These are phyloP conservation scores for Tirmania nivea DNA, from an alignment of 495 filamentous ascomycete genomes.

Conservation along the genomic window DNA sequence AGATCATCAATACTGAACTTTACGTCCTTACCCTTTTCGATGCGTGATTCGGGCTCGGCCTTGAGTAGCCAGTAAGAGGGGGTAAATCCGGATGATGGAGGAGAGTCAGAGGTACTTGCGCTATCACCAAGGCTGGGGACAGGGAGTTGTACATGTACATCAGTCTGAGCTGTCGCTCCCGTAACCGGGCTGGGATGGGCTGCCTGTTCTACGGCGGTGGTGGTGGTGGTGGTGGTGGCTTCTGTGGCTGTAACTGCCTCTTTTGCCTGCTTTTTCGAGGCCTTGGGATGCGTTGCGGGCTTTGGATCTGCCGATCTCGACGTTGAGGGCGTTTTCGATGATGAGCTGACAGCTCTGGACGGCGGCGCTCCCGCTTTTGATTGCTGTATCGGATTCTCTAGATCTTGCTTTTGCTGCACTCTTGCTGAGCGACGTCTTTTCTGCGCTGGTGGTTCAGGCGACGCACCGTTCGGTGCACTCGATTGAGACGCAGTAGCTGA, in stretches of 20 bases:
- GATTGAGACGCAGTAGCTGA: too few species aligned
- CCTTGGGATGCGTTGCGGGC: not conserved
- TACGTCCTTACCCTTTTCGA: conserved; percentile 70
- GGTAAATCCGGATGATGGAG: too few species aligned
- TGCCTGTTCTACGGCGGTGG: too few species aligned
- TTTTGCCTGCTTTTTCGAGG: conserved; percentile 1
- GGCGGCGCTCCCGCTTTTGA: too few species aligned
- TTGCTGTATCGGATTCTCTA: too few species aligned
- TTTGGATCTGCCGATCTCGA: not conserved
- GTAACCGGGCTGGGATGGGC: not conserved
- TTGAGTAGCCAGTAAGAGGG: conserved; percentile 75
- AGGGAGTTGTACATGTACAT: not conserved
- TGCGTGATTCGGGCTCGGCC: conserved; percentile 69
- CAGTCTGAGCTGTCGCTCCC: not conserved
- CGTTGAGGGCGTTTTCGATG: not conserved
- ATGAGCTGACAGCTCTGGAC: not conserved
- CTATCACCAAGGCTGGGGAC: conserved; percentile 2
- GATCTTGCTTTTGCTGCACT: too few species aligned
- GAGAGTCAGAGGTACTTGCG: too few species aligned
- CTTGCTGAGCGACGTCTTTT: too few species aligned
- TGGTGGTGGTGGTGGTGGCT: not conserved
- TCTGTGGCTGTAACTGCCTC: not conserved
- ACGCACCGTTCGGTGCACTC: too few species aligned
- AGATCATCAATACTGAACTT: conserved; percentile 92
- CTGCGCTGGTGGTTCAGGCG: too few species aligned